A percentile compares a stretch with the other conserved stretches of the same genome.
Conservation (phyloP, 805 yeast species). For the Candida manassasensis region DNA sequence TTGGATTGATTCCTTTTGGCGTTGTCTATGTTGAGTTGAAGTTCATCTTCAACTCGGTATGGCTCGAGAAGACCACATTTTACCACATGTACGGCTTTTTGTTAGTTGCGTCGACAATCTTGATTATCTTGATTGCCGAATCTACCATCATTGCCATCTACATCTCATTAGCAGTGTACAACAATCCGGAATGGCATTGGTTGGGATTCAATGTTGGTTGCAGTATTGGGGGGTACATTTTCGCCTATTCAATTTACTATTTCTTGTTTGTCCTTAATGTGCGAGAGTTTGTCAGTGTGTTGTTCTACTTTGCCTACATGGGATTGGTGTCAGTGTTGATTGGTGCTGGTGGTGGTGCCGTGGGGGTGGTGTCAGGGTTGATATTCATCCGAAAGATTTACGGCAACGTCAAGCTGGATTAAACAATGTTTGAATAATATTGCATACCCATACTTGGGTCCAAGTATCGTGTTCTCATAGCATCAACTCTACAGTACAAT, state of each 20-base stretch:
- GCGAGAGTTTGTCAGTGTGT: conserved; percentile 59
- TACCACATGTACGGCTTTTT: conserved; percentile 80
- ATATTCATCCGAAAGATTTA: conserved; percentile 61
- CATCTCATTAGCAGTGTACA: conserved; percentile 49
- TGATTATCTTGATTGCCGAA: conserved; percentile 63
- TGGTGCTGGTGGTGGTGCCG: conserved; percentile 70
- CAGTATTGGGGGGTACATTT: conserved; percentile 69
- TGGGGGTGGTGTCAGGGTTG: conserved; percentile 65
- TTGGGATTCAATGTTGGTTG: conserved; percentile 63
- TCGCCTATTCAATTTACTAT: conserved; percentile 64
- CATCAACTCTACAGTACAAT: no score
- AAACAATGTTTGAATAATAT: conserved; percentile 8
- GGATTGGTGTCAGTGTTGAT: conserved; percentile 56
- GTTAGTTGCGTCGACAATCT: conserved; percentile 52
- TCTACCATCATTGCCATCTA: conserved; percentile 68
- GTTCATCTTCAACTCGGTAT: conserved; percentile 67
- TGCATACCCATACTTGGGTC: neutral
- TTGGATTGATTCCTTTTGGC: conserved; percentile 75
- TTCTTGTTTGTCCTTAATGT: conserved; percentile 53
- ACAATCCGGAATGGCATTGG: conserved; percentile 79
- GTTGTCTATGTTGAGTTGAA: conserved; percentile 75
- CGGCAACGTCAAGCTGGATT: conserved; percentile 54
- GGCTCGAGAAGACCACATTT: conserved; percentile 76
- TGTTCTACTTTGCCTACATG: conserved; percentile 71
- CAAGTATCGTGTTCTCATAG: neutral